Conservation (phyloP, 1,139 yeast genomes). For the Torulaspora globosa region DNA sequence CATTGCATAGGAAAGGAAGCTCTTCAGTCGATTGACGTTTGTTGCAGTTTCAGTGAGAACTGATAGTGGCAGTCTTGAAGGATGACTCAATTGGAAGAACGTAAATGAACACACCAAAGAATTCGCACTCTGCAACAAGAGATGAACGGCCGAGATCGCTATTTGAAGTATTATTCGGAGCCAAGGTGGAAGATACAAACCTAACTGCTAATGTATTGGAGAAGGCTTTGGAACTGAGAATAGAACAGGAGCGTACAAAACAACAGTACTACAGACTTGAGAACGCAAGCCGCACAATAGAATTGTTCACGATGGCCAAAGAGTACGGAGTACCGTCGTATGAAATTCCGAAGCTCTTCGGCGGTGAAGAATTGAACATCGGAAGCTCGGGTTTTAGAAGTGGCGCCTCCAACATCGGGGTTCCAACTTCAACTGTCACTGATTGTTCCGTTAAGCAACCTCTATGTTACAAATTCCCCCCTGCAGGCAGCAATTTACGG, state of each 20-base stretch:
- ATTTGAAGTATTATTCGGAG: conserved; percentile 25
- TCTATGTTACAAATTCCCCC: conserved; percentile 27
- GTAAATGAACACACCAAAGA: conserved; percentile 13
- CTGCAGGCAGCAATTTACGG: conserved; percentile 16
- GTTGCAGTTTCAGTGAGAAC: neutral
- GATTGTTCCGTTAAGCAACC: conserved; percentile 16
- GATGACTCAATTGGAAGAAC: conserved; percentile 2
- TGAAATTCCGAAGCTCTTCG: conserved; percentile 62
- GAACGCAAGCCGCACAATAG: conserved; percentile 54
- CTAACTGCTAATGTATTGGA: conserved; percentile 54
- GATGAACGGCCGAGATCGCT: conserved; percentile 16
- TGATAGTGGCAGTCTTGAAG: neutral
- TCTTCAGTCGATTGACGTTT: no score
- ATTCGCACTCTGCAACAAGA: conserved; percentile 10
- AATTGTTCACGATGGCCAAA: conserved; percentile 58
- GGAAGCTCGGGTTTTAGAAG: neutral
- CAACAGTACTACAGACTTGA: conserved; percentile 76
- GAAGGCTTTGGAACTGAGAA: conserved; percentile 58
- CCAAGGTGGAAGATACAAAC: conserved; percentile 21
- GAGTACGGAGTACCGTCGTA: conserved; percentile 62
- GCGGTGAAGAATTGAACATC: conserved; percentile 19
- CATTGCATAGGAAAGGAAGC: no score
- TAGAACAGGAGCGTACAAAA: conserved; percentile 78
- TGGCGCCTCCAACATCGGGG: conserved; percentile 5
- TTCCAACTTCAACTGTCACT: conserved; percentile 5